A percentile compares a stretch with the other conserved stretches of the same genome.
Conservation (phyloP, 1,284 basidiomycete genomes). For the Sparassis latifolia region DNA sequence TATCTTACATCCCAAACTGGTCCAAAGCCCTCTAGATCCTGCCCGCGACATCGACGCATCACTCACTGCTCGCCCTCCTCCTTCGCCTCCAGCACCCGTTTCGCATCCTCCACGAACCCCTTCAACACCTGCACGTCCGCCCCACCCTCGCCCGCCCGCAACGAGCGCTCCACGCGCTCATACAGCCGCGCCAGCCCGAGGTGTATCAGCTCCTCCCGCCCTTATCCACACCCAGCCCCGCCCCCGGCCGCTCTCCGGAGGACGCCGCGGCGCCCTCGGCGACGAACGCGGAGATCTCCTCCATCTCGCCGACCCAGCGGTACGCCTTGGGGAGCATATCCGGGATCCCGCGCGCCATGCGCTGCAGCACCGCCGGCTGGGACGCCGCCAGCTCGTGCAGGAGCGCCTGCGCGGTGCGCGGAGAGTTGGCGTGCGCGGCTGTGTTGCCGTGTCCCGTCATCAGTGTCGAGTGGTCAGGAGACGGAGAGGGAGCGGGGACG, state of each 20-base stretch:
- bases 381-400: slow-evolving; percentile 41
- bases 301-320: slow-evolving; percentile 55
- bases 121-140: slow-evolving; percentile 34
- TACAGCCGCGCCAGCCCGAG: slow-evolving; percentile 42
- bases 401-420: slow-evolving; percentile 47
- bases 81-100: slow-evolving; percentile 12
- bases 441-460: not conserved
- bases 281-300: slow-evolving; percentile 52
- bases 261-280: slow-evolving; percentile 25
- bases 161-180: slow-evolving; percentile 34
- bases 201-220: slow-evolving; percentile 35
- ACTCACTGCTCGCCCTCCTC: not conserved
- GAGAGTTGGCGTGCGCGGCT: slow-evolving; percentile 54
- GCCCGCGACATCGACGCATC: too few relatives aligned
- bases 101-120: slow-evolving; percentile 40
- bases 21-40: too few relatives aligned
- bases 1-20: too few relatives aligned
- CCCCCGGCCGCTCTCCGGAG: too few relatives aligned
- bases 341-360: slow-evolving; percentile 34
- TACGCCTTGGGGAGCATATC: slow-evolving; percentile 54
- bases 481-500: slow-evolving; percentile 3
- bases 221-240: too few relatives aligned
- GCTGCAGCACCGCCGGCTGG: slow-evolving; percentile 37
- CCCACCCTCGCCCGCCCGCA: slow-evolving; percentile 25
- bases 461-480: not conserved